Evolutionary conservation across 176 grass and related monocot genomes (phyloP), one percentile per base, ranked within the genome.

Genomic region (Aegilops speltoides): DNA sequence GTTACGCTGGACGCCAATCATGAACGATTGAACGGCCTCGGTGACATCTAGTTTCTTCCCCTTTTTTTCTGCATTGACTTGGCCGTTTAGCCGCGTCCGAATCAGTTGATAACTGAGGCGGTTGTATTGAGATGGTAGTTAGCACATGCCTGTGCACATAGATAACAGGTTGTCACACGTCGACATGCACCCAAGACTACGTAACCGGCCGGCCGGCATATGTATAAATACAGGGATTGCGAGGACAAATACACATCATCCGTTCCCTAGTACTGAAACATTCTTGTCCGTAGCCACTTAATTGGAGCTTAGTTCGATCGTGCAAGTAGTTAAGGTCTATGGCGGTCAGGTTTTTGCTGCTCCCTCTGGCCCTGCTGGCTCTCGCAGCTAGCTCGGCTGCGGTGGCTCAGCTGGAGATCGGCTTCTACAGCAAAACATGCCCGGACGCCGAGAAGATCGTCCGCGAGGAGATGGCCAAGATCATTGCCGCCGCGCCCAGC

Each of bases 391-490:
- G 3, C n/a, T 74, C 40, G 1, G 71, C 40, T 4, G 71, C 38
- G 0, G 70, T 16, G 50, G 92, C 86, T n/a, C 80, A 97, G 25
- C 82, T 97, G 17, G 34, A 84, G 68, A 31, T 77, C 38, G 90
- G 85, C 19, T 97, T 85, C 84, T 97, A 94, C 75, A 80, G 72
- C 72, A 80, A 94, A 65, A 89, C 88, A 38, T 97, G 94, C 90
- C 92, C 95, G 0, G 50, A 90, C 16, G 90, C 31, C 14, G 90
- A 94, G 89, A 67, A 76, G 0, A 94, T 97, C 10, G 90, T 97
- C 34, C 79, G 71, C 1, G 14, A 77, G 22, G 95, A 97, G 80
- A 97, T 94, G 90, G 87, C 8, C 46, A 69, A 85, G 59, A 92
- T 90, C 71, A 60, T 93, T 52, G 26, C 70, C 5, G 82, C 31